Percentiles rank a stretch among this genome's conserved stretches.
phyloP scores from a whole-genome alignment of 1,284 basidiomycete genomes.

The Ustilago shanxiensis region DNA sequence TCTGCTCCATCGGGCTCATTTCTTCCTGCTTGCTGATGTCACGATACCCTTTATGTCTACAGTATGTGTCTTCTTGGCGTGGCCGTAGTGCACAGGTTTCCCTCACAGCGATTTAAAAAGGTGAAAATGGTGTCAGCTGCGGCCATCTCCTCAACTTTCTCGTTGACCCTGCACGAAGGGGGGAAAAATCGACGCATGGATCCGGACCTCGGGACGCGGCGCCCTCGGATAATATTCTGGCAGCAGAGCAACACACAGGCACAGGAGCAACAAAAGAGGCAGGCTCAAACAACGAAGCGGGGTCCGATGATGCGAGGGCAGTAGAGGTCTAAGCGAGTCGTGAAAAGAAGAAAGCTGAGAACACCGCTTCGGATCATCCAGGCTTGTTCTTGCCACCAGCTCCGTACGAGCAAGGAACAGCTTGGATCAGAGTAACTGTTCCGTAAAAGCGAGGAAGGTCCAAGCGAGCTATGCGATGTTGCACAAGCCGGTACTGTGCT shows the following conservation, averaged over 20 bases:
- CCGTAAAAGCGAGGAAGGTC: neutral
- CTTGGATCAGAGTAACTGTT: too few relatives aligned
- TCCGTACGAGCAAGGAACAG: neutral
- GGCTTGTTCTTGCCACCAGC: neutral
- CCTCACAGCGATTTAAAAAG: neutral
- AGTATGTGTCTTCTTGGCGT: neutral
- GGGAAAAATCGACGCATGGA: conserved; percentile 10
- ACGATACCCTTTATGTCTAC: neutral
- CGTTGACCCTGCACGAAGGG: neutral
- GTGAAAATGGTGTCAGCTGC: neutral
- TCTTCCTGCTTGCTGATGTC: neutral
- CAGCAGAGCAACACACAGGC: neutral
- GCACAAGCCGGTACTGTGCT: conserved; percentile 9
- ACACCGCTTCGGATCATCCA: conserved; percentile 8
- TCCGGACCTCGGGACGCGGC: conserved; percentile 1
- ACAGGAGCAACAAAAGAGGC: neutral
- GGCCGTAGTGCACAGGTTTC: neutral
- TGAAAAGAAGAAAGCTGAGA: neutral
- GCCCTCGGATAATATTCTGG: conserved; percentile 22
- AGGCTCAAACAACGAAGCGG: conserved; percentile 4
- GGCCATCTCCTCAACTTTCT: too few relatives aligned
- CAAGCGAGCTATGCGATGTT: neutral
- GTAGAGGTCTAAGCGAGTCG: conserved; percentile 3
- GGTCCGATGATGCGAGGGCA: conserved; percentile 2
- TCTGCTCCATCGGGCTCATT: neutral